Evolutionary conservation across 1,284 basidiomycete genomes (phyloP), one percentile per base, ranked within the genome.

Genomic region (Fomitiporia mediterranea): DNA sequence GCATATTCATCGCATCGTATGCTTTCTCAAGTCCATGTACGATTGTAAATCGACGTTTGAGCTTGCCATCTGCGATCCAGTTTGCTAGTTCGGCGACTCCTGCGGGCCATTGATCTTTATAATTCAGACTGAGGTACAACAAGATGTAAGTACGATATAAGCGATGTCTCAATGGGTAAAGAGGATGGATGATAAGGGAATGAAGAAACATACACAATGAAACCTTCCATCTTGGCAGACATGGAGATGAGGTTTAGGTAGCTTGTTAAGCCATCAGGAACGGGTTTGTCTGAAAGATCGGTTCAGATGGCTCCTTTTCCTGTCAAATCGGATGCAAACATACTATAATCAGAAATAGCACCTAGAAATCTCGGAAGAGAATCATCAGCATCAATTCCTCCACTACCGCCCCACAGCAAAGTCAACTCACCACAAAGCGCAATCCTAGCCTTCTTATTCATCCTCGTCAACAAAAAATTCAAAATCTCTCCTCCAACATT

Each of bases 401-500:
- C 38, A 4, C 37, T 58, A n/a, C 53, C 23, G 17, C 37, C 50
- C 13, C n/a, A 53, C 15, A 6, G 5, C 34, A 42, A 40, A 61
- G 73, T 58, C 17, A 8, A 68, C 74, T 30, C 21, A 76, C 88
- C 88, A 62, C 87, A 89, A 19, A 94, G 69, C n/a, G 81, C 83
- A 60, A 95, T 82, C 55, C 92, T 76, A 5, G 91, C 92, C 52
- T 82, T 72, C 65, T 83, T 80, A 54, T 93, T 92, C 68, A 96
- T 69, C 57, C 86, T 74, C 37, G 79, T 79, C 59, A 95, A 70
- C 32, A 82, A 80, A 65, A 91, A 75, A 67, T 95, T 86, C 59
- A 95, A 75, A 49, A 91, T 88, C 39, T 89, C 83, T 1, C 91
- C 91, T 21, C 91, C 91, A 56, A 94, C 91, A 66, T 94, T 94